Base-by-base conservation (phyloP, 208 protist genomes). In the Wallacemonas rigidus region DNA sequence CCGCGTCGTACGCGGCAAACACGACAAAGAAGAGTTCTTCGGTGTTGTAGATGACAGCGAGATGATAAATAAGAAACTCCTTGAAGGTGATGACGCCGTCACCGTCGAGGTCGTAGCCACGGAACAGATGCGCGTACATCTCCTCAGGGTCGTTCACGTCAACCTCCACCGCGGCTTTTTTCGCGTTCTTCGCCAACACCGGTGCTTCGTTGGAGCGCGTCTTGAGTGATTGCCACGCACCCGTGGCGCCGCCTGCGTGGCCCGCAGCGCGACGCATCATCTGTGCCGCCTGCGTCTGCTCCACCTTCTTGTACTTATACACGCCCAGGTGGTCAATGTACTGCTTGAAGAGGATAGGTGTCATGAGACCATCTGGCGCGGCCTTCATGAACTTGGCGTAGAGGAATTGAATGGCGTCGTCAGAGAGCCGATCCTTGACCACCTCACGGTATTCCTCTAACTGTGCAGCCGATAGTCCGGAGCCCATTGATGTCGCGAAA, bases 1-100 rank as follows among this genome's bases (percentile, higher is more conserved):
- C 90, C n/a, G 88, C 80, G 81, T 98, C 97, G 80, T 97, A 98
- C 17, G 94, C 86, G 64, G 91, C 89, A 75, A 98, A 98, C 40
- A 97, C 82, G 44, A 98, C 82, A 51, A 86, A 76, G 69, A 95
- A 94, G 14, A 97, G 79, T 54, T 97, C 93, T 72, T 97, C 90
- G 26, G 90, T 95, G 71, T 82, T 92, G 82, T 94, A 95, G 47
- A 95, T 81, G 9, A 97, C 81, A 1, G 90, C 93, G 8, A 95
- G 72, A 67, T 97, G 93, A 75, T 95, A 97, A 0, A 92, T 79
- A 3, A 97, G 69, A 75, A 94, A 97, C 71, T 97, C 90, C 55
- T 91, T 89, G 76, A 97, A 97, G 26, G 90, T 91, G 71, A 97
- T 97, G 9, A 94, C 76, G 44, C 90, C 90, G 48, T 93, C 90